A percentile compares a stretch with the other conserved stretches of the same genome.
Evolutionary conservation across 495 filamentous ascomycete species (phyloP).

Genomic region (Talaromyces liani): DNA sequence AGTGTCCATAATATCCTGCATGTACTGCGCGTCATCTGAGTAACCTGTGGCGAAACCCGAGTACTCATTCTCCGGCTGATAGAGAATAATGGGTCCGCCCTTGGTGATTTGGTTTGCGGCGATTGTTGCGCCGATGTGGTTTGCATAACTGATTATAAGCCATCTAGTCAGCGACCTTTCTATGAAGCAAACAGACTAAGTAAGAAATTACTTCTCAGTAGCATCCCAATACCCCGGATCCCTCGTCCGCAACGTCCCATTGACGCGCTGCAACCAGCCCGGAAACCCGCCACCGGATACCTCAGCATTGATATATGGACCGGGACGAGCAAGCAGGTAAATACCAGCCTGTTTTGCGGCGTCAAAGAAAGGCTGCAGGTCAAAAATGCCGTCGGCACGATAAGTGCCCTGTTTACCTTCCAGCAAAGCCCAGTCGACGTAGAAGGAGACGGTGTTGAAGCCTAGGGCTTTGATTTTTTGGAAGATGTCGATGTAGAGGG

Average conservation of each 20-base stretch:
- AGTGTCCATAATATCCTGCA: constrained; percentile 63
- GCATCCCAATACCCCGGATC: constrained; percentile 55
- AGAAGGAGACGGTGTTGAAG: constrained; percentile 71
- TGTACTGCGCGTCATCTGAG: constrained; percentile 53
- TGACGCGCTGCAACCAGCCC: constrained; percentile 58
- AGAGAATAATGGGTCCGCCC: constrained; percentile 67
- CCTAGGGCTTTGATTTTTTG: constrained; percentile 74
- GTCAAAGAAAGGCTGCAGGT: constrained; percentile 62
- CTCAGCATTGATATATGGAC: constrained; percentile 64
- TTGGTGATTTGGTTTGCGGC: constrained; percentile 72
- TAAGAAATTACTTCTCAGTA: constrained; percentile 44
- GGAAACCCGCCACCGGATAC: constrained; percentile 56
- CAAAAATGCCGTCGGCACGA: constrained; percentile 61
- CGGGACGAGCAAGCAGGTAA: constrained; percentile 69
- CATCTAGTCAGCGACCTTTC: no score
- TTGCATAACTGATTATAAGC: constrained; percentile 27
- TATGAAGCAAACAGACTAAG: no score
- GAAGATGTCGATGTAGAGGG: constrained; percentile 67
- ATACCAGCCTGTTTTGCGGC: constrained; percentile 62
- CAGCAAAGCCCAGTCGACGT: constrained; percentile 71
- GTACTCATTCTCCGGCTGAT: constrained; percentile 79
- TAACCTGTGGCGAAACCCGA: constrained; percentile 33
- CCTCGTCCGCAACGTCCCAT: constrained; percentile 51
- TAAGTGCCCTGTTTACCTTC: constrained; percentile 68
- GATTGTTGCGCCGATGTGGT: constrained; percentile 52